Conservation (phyloP, 192 early-diverging fungal genomes). For the Gigaspora rosea region DNA sequence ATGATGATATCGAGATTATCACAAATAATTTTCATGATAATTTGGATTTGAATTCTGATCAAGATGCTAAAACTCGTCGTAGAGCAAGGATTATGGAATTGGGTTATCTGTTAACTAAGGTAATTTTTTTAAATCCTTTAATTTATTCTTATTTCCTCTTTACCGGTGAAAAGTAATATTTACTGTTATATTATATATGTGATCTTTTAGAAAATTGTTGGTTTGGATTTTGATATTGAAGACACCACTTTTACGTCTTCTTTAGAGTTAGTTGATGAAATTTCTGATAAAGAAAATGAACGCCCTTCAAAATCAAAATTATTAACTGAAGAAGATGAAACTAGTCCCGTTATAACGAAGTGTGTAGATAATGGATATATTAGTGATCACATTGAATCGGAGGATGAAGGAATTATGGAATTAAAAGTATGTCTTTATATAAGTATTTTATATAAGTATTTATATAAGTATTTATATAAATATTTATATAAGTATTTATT, state of each 20-base stretch:
- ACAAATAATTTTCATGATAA: neutral
- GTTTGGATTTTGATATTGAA: slow-evolving; percentile 21
- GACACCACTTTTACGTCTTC: neutral
- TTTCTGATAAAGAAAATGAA: neutral
- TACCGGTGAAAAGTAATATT: neutral
- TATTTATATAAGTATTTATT: neutral
- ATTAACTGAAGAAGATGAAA: neutral
- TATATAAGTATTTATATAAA: neutral
- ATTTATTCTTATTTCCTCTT: neutral
- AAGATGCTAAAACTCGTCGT: slow-evolving; percentile 6
- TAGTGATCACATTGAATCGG: neutral
- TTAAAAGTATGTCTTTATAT: slow-evolving; percentile 13
- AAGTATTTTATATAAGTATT: neutral
- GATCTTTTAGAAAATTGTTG: slow-evolving; percentile 2
- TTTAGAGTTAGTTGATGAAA: neutral
- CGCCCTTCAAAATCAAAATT: neutral
- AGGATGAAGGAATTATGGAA: slow-evolving; percentile 14
- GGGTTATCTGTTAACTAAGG: slow-evolving; percentile 39
- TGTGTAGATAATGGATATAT: neutral
- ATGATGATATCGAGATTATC: neutral
- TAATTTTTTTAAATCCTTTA: slow-evolving; percentile 18
- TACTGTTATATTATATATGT: neutral
- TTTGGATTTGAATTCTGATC: neutral
- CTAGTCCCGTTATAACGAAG: neutral
- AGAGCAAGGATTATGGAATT: slow-evolving; percentile 36